These are phyloP conservation scores for Cutaneotrichosporon spelunceum DNA, from an alignment of 1,284 basidiomycete genomes.

Conservation along the genomic window DNA sequence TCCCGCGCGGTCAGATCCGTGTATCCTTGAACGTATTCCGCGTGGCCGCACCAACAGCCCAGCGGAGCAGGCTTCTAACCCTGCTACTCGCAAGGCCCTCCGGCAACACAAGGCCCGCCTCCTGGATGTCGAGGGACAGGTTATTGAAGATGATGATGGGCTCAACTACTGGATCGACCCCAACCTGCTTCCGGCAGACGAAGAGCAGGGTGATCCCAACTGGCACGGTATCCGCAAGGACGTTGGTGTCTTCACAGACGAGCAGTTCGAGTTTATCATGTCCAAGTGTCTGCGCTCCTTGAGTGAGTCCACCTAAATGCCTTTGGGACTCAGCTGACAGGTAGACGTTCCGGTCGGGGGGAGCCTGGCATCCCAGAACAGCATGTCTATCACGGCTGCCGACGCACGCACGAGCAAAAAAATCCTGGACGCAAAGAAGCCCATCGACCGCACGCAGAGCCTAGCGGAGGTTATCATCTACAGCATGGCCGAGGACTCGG, in stretches of 20 bases:
- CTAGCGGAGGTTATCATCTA: constrained; percentile 87
- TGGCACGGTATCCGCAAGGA: constrained; percentile 75
- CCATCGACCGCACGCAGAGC: constrained; percentile 66
- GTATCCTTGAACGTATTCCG: constrained; percentile 61
- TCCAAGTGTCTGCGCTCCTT: constrained; percentile 83
- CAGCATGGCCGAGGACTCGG: constrained; percentile 83
- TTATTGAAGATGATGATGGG: constrained; percentile 59
- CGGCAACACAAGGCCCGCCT: constrained; percentile 36
- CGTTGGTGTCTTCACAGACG: constrained; percentile 80
- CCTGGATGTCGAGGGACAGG: constrained; percentile 38
- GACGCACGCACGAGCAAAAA: constrained; percentile 61
- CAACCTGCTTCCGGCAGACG: constrained; percentile 55
- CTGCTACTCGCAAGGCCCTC: constrained; percentile 23
- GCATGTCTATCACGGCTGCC: constrained; percentile 51
- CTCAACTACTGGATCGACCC: constrained; percentile 43
- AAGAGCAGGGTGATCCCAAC: constrained; percentile 62
- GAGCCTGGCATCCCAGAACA: constrained; percentile 36
- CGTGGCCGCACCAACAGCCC: constrained; percentile 36
- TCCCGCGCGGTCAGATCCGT: constrained; percentile 68
- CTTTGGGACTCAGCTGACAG: neutral
- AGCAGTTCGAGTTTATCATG: constrained; percentile 80
- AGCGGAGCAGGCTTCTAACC: constrained; percentile 39
- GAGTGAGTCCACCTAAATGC: constrained; percentile 58
- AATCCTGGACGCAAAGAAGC: constrained; percentile 72
- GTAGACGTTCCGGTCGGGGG: constrained; percentile 56